Base-by-base conservation (phyloP, 345 rosid genomes). In the Populus deltoides region DNA sequence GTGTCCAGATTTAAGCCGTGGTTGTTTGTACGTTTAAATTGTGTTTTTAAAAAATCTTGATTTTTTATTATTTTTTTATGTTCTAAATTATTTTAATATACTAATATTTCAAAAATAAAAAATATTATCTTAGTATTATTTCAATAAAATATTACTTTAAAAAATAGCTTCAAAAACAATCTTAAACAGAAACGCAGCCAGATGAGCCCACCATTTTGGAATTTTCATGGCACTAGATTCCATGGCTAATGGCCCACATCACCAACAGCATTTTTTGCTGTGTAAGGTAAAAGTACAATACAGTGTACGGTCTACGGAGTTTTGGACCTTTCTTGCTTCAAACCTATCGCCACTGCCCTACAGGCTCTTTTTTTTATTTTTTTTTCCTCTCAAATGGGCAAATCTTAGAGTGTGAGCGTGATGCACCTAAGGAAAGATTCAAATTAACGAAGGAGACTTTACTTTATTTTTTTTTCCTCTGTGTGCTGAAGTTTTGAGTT, bases 231-330 rank as follows among this genome's bases (percentile, higher is more conserved):
- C 51, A 47, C 17, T 45, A 43, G 70, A 38, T 0, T 25, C 20
- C 1, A 39, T 10, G 65, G 16, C 65, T 1, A 10, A 49, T 45
- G 66, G 66, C 24, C 71, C 22, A 51, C 0, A 1, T 35, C 35
- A 5, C 22, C 39, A 47, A 45, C 33, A 47, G 31, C 25, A 2
- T 38, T 18, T 7, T 20, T 10, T 0, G 24, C 8, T 13, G 31
- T 31, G 22, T 66, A n/a, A 59, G 78, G 78, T 25, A 7, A 27
- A 45, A 66, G 78, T 59, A 77, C 61, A 41, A 33, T 8, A 1
- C 29, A 18, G 6, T 41, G 79, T 77, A 77, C 79, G 79, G 74
- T 8, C 0, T 57, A 17, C 68, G 68, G 68, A 57, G 59, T 3
- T 38, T 68, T 53, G 55, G 79, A 36, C 16, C 18, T 31, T 33